Conservation (phyloP, 106 monocot genomes). For the Dendrobium huoshanense region DNA sequence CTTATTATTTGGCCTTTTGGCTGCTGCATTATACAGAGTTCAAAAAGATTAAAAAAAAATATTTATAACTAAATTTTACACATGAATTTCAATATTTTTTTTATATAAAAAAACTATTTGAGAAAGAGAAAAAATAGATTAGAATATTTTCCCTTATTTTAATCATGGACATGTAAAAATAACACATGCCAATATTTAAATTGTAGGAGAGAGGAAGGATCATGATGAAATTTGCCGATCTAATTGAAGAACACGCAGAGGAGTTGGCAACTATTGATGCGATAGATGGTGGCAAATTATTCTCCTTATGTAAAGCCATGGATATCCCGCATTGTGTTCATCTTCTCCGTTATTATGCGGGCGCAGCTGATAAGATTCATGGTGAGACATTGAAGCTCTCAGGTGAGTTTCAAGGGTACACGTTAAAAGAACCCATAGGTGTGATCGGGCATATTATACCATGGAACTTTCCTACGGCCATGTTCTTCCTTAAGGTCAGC, state of each 20-base stretch:
- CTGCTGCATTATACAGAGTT: too few species aligned
- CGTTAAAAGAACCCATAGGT: constrained; percentile 19
- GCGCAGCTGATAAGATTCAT: constrained; percentile 63
- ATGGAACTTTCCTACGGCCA: constrained; percentile 19
- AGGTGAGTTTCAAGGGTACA: constrained; percentile 21
- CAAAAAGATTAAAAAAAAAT: too few species aligned
- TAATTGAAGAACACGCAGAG: constrained; percentile 39
- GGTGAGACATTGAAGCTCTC: constrained; percentile 50
- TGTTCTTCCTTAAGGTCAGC: constrained; percentile 21
- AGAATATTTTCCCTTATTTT: too few species aligned
- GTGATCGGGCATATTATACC: constrained; percentile 21
- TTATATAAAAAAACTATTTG: too few species aligned
- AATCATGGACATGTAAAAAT: too few species aligned
- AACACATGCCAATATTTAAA: not conserved
- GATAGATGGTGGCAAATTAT: constrained; percentile 45
- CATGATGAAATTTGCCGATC: constrained; percentile 48
- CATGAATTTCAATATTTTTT: too few species aligned
- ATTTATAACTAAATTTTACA: too few species aligned
- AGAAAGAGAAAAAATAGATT: too few species aligned
- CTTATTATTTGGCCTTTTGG: too few species aligned
- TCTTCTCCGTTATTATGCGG: constrained; percentile 53
- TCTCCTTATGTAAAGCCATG: constrained; percentile 8
- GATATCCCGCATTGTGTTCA: constrained; percentile 32
- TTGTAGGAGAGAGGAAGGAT: constrained; percentile 55
- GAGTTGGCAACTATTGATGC: constrained; percentile 45